phyloP scores from a whole-genome alignment of 257 asterid genomes.

The Scutellaria barbata region DNA sequence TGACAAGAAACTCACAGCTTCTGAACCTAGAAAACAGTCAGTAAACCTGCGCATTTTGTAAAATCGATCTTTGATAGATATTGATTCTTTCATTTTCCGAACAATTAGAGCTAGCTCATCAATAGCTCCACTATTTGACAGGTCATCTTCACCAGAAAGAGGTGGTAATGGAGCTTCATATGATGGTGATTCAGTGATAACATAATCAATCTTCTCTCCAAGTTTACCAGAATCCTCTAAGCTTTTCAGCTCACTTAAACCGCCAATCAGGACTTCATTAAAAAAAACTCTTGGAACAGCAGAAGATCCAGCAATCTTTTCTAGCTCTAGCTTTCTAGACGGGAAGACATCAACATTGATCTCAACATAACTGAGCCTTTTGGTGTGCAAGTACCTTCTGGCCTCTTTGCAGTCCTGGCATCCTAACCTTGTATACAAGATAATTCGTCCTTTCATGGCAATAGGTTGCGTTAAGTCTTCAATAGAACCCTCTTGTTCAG shows the following conservation, averaged over 20 bases:
- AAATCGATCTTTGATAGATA: conserved; percentile 72
- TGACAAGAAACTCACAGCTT: conserved; percentile 86
- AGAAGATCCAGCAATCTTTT: conserved; percentile 73
- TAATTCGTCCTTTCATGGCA: conserved; percentile 77
- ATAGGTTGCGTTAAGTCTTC: conserved; percentile 48
- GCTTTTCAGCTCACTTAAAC: conserved; percentile 60
- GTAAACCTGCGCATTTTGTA: conserved; percentile 74
- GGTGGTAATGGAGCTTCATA: conserved; percentile 92
- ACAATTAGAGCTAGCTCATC: conserved; percentile 88
- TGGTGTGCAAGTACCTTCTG: conserved; percentile 61
- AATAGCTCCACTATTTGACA: conserved; percentile 68
- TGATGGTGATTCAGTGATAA: conserved; percentile 69
- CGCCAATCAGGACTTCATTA: conserved; percentile 81
- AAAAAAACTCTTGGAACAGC: conserved; percentile 78
- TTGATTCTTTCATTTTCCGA: conserved; percentile 69
- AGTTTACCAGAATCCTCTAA: conserved; percentile 81
- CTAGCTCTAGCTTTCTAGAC: conserved; percentile 72
- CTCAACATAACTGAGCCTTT: conserved; percentile 78
- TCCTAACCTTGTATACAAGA: conserved; percentile 75
- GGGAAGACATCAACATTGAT: conserved; percentile 80
- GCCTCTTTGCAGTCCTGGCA: conserved; percentile 67
- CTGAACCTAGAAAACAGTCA: conserved; percentile 76
- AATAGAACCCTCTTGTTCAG: conserved; percentile 33
- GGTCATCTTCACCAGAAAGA: conserved; percentile 93
- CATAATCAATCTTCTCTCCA: conserved; percentile 78